These are phyloP conservation scores for Coniochaeta hoffmannii DNA, from an alignment of 2,329 filamentous ascomycete species.

Conservation along the genomic window DNA sequence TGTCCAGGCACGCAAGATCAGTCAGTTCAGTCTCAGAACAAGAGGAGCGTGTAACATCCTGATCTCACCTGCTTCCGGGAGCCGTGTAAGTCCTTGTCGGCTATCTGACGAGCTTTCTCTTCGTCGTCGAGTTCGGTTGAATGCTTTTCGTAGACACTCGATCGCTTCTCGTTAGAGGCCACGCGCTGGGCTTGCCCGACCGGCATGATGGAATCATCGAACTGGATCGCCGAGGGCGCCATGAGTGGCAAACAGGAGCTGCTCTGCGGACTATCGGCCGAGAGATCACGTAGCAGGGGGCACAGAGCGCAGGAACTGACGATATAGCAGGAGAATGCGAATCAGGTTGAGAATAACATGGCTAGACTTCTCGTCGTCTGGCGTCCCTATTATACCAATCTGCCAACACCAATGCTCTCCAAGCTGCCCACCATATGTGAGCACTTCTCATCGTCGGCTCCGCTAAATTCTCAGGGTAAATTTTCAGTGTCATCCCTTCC, in stretches of 20 bases:
- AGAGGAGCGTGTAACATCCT: not conserved
- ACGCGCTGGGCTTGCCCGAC: not conserved
- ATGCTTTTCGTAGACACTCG: not conserved
- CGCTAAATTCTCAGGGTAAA: not conserved
- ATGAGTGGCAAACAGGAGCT: not conserved
- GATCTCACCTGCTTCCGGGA: not conserved
- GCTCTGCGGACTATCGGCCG: not conserved
- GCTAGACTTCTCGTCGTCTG: not conserved
- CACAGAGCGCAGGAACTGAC: not conserved
- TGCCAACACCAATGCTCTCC: not conserved
- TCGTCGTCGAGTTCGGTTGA: not conserved
- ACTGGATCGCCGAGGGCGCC: not conserved
- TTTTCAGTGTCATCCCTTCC: not conserved
- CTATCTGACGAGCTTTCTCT: conserved; percentile 1
- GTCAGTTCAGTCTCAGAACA: not conserved
- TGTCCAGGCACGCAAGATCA: not conserved
- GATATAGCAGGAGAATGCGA: not conserved
- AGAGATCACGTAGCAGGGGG: not conserved
- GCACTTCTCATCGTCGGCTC: not conserved
- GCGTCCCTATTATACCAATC: not conserved
- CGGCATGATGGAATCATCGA: not conserved
- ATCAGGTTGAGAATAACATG: not conserved
- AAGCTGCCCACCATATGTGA: not conserved
- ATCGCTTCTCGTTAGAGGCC: not conserved
- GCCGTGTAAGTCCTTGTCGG: not conserved